A percentile compares a stretch with the other conserved stretches of the same genome.
phyloP scores from a whole-genome alignment of 805 yeast species.

The Yamadazyma sp. region DNA sequence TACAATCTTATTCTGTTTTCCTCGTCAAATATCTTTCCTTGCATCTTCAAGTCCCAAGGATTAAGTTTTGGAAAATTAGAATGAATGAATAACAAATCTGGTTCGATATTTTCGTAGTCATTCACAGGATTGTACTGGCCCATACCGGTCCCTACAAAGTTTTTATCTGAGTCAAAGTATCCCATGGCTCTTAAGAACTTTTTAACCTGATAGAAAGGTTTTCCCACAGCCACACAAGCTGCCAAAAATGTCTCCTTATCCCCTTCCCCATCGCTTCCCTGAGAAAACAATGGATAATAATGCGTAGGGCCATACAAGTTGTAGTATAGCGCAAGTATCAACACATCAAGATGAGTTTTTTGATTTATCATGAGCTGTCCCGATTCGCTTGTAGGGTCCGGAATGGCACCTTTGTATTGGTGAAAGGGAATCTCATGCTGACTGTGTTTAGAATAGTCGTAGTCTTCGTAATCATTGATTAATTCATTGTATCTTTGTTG shows the following conservation, averaged over 20 bases:
- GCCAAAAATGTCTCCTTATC: slow-evolving; percentile 79
- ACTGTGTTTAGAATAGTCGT: slow-evolving; percentile 12
- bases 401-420: slow-evolving; percentile 30
- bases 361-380: slow-evolving; percentile 45
- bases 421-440: slow-evolving; percentile 28
- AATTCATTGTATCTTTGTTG: slow-evolving; percentile 35
- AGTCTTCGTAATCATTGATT: slow-evolving; percentile 11
- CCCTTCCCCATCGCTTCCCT: slow-evolving; percentile 67
- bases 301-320: slow-evolving; percentile 43
- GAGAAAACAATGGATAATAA: slow-evolving; percentile 43
- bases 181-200: slow-evolving; percentile 55
- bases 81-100: slow-evolving; percentile 53
- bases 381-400: slow-evolving; percentile 36
- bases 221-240: slow-evolving; percentile 53
- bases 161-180: slow-evolving; percentile 31
- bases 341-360: slow-evolving; percentile 35
- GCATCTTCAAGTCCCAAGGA: slow-evolving; percentile 53
- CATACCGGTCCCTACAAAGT: slow-evolving; percentile 72
- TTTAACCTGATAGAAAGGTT: slow-evolving; percentile 55
- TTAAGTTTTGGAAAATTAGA: slow-evolving; percentile 68
- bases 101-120: slow-evolving; percentile 42
- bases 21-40: slow-evolving; percentile 40
- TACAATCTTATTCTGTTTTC: slow-evolving; percentile 55
- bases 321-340: slow-evolving; percentile 41
- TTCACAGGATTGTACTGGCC: slow-evolving; percentile 70